Base-by-base conservation (phyloP, 164 flowering plant species). In the Kingdonia uniflora region DNA sequence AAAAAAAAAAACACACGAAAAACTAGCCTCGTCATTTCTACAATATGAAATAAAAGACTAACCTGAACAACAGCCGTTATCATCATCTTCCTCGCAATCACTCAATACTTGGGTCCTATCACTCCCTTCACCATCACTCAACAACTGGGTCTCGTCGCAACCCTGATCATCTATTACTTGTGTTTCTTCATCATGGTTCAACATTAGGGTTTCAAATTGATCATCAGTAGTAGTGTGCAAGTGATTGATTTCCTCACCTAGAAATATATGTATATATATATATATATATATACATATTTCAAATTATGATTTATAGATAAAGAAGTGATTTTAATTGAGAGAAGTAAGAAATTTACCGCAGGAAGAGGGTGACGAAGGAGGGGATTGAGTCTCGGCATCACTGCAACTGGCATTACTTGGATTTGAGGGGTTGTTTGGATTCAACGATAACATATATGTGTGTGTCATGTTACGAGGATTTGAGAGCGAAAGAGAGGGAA, bases 101-200 rank as follows among this genome's bases (percentile, higher is more conserved):
- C 55, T 58, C 65, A 70, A 59, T 24, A 60, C 68, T 48, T 74
- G 80, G 64, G 80, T 76, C 54, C 51, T 59, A 38, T 70, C 72
- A 1, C 66, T 59, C 24, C 45, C 77, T 60, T 70, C 76, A 14
- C 62, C 63, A 21, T 42, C 46, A 42, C 67, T 61, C 44, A 71
- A 25, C 6, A 52, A 19, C 62, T 76, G 81, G 1, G 81, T 76
- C 49, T 19, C 54, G 8, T 29, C 35, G 8, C 8, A 4, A 29
- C 8, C 35, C 4, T 3, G 6, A 29, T 29, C 35, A 29, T 29
- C 35, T 29, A 29, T 3, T 29, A 29, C 35, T 29, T 29, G 35
- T 29, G 35, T 29, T 3, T 29, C 35, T 8, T 29, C 35, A 29
- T 29, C 35, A 29, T n/a, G 56, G 55, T 75, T 41, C 48, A 70